Evolutionary conservation across 2,329 filamentous ascomycete genomes (phyloP).

Genomic region (Neocatenulostroma microsporum): DNA sequence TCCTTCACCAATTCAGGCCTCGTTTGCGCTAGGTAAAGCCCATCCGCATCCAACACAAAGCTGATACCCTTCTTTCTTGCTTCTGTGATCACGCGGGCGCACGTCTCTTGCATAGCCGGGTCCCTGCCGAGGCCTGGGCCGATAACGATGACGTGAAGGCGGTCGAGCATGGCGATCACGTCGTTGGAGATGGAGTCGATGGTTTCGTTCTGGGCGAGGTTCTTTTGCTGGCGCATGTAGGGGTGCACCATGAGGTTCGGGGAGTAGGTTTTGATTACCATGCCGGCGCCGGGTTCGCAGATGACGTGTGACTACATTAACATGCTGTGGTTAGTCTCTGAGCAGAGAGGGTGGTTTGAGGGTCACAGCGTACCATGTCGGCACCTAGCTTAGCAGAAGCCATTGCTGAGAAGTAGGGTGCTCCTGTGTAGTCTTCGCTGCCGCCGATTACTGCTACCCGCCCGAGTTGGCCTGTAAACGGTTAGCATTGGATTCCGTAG

Average conservation of each 20-base stretch:
- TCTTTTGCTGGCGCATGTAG: constrained; percentile 72
- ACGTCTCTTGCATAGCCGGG: constrained; percentile 79
- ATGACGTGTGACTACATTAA: constrained; percentile 75
- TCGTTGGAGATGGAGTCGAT: constrained; percentile 57
- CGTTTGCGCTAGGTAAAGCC: constrained; percentile 67
- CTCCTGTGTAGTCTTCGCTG: constrained; percentile 92
- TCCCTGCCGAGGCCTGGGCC: constrained; percentile 90
- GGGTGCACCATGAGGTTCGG: constrained; percentile 98
- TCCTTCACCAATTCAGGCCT: constrained; percentile 69
- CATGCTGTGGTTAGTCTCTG: background rate
- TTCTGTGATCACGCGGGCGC: constrained; percentile 67
- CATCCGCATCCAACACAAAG: constrained; percentile 88
- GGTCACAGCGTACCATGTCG: constrained; percentile 62
- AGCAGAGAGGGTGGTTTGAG: background rate
- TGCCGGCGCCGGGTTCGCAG: constrained; percentile 76
- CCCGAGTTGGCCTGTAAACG: constrained; percentile 75
- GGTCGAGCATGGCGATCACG: constrained; percentile 72
- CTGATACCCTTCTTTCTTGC: constrained; percentile 66
- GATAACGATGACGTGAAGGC: constrained; percentile 86
- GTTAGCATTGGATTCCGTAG: too few relatives aligned
- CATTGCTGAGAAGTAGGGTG: constrained; percentile 97
- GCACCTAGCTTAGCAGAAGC: constrained; percentile 84
- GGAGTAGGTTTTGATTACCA: constrained; percentile 94
- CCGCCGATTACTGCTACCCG: constrained; percentile 90
- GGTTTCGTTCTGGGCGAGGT: constrained; percentile 47